Percentiles rank a stretch among this genome's conserved stretches.
These are phyloP conservation scores for Metahyphopichia silvanorum DNA, from an alignment of 805 yeast species.

Conservation along the genomic window DNA sequence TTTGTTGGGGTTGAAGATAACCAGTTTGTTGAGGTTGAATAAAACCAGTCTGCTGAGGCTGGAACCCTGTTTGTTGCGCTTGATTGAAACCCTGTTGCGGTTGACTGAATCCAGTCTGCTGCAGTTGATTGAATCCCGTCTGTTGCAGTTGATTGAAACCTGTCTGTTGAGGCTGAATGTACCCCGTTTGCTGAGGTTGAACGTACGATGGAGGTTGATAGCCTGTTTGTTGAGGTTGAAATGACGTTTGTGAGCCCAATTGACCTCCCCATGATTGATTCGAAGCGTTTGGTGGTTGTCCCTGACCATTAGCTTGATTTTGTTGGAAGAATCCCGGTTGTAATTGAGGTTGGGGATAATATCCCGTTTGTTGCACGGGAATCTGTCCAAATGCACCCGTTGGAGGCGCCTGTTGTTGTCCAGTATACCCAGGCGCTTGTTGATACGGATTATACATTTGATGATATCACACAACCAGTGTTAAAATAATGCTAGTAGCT, in stretches of 20 bases:
- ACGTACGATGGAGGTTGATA: conserved; percentile 17
- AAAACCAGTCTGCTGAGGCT: conserved; percentile 17
- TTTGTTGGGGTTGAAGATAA: conserved; percentile 39
- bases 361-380: too few species aligned
- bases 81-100: conserved; percentile 13
- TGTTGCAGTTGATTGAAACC: conserved; percentile 40
- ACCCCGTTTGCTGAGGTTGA: conserved; percentile 15
- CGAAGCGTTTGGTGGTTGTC: too few species aligned
- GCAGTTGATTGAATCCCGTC: conserved; percentile 11
- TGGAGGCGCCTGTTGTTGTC: too few species aligned
- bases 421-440: conserved; percentile 31
- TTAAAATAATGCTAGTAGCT: too few species aligned
- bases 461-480: too few species aligned
- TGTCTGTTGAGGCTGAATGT: conserved; percentile 37
- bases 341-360: too few species aligned
- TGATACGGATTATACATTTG: conserved; percentile 41
- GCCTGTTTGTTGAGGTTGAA: conserved; percentile 15
- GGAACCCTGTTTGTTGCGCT: conserved; percentile 11
- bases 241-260: too few species aligned
- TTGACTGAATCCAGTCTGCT: not conserved
- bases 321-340: too few species aligned
- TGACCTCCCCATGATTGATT: too few species aligned
- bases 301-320: too few species aligned
- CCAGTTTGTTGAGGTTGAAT: conserved; percentile 36
- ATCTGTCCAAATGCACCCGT: too few species aligned